Base-by-base conservation (phyloP, 2,329 filamentous ascomycete genomes). In the Penicillium decumbens region DNA sequence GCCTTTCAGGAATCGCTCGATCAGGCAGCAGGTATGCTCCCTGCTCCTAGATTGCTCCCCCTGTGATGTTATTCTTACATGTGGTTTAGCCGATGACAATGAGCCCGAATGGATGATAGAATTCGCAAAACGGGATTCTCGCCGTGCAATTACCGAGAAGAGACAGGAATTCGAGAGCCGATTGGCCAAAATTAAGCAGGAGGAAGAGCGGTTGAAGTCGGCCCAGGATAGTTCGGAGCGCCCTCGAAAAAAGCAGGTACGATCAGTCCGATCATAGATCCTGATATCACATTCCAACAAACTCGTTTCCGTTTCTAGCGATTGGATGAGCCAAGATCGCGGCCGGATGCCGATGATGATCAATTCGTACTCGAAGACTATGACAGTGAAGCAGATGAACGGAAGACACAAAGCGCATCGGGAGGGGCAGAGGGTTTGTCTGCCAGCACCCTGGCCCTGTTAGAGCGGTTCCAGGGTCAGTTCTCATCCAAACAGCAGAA, bases 71-170 rank as follows among this genome's bases (percentile, higher is more conserved):
- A 40, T 32, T 43, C 41, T 48, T 33, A 37, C 4, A 30, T 13
- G 20, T 20, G 15, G 23, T 37, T 37, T 55, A 66, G 77, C 76
- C 44, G 76, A 82, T 48, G 85, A 87, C 57, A 84, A 86, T 58
- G 89, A 95, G 61, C 89, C 89, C 0, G 81, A 84, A 1, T 96
- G 91, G 91, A 85, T 96, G 60, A 67, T 89, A 2, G 84, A 95
- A 55, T 86, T 90, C 66, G 83, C 89, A 42, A 78, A 84, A 42
- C 79, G 81, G 39, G 80, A 87, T 51, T 88, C 83, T 58, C 80
- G 81, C 45, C 79, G 83, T 25, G 83, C 85, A 50, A 77, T 91
- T 5, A 72, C 83, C 2, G 77, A 80, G 35, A 79, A 79, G 53
- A 86, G 84, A 76, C 80, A 84, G 61, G 85, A 90, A 38, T 75